Percentiles rank a stretch among this genome's conserved stretches.
These are phyloP conservation scores for Erodium texanum DNA, from an alignment of 441 rosid genomes.

Conservation along the genomic window DNA sequence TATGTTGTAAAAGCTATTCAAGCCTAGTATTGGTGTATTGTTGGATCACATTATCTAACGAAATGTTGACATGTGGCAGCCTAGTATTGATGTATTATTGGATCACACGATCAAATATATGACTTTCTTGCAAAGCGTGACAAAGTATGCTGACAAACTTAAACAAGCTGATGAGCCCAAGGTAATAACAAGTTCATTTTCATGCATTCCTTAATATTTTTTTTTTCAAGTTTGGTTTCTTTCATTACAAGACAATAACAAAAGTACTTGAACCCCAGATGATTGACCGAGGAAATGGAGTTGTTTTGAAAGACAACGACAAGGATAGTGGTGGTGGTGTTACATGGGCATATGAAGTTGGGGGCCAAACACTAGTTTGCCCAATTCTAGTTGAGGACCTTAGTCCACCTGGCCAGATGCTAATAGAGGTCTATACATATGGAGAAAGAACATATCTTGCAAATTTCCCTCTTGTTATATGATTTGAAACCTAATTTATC, in stretches of 20 bases:
- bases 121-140: conserved; percentile 78
- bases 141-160: conserved; percentile 68
- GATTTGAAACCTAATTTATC: conserved; percentile 9
- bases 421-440: conserved; percentile 64
- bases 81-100: conserved; percentile 75
- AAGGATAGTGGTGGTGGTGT: conserved; percentile 22
- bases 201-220: not conserved
- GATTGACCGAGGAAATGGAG: conserved; percentile 33
- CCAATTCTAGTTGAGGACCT: conserved; percentile 85
- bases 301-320: conserved; percentile 28
- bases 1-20: too few relatives aligned
- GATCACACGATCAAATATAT: conserved; percentile 75
- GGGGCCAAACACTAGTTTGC: conserved; percentile 47
- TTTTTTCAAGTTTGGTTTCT: conserved; percentile 4
- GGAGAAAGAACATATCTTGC: not conserved
- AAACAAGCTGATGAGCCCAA: not conserved
- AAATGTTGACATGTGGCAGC: conserved; percentile 34
- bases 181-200: not conserved
- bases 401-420: conserved; percentile 61
- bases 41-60: conserved; percentile 36
- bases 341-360: conserved; percentile 84
- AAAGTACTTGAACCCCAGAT: conserved; percentile 29
- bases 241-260: conserved; percentile 5
- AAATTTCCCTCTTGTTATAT: not conserved
- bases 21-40: conserved; percentile 56